Evolutionary conservation across 257 asterid genomes (phyloP).

Genomic region (Sherardia arvensis): DNA sequence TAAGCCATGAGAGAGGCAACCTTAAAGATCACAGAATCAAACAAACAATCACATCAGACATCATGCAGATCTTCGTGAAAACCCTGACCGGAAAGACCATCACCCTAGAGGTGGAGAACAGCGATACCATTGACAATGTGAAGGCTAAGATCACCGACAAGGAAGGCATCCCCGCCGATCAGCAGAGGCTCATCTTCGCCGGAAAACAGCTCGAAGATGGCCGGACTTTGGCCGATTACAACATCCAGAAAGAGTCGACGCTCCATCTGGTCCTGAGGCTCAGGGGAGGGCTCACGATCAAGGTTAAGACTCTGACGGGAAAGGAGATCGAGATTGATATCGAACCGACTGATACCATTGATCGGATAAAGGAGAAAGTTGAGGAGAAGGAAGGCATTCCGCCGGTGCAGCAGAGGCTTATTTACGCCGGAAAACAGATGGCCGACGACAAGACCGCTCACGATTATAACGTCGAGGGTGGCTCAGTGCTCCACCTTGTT

Average conservation of each 20-base stretch:
- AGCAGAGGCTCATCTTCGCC: slow-evolving; percentile 17
- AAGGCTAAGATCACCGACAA: slow-evolving; percentile 13
- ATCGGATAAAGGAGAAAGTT: slow-evolving; percentile 58
- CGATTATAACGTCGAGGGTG: slow-evolving; percentile 83
- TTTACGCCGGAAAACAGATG: slow-evolving; percentile 81
- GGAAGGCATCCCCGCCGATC: slow-evolving; percentile 17
- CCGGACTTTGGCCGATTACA: slow-evolving; percentile 14
- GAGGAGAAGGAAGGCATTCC: slow-evolving; percentile 74
- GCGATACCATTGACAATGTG: slow-evolving; percentile 15
- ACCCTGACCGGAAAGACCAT: slow-evolving; percentile 13
- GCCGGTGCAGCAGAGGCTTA: slow-evolving; percentile 65
- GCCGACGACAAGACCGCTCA: slow-evolving; percentile 84
- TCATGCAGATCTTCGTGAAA: slow-evolving; percentile 15
- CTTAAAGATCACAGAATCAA: background rate
- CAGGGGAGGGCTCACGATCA: slow-evolving; percentile 64
- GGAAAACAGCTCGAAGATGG: slow-evolving; percentile 18
- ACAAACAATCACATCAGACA: background rate
- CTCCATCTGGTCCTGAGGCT: slow-evolving; percentile 57
- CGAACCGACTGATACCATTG: slow-evolving; percentile 53
- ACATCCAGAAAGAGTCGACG: slow-evolving; percentile 39
- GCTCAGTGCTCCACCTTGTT: slow-evolving; percentile 77
- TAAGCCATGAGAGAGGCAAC: background rate
- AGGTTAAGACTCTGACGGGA: slow-evolving; percentile 62
- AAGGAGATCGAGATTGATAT: slow-evolving; percentile 65
- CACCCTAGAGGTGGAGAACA: slow-evolving; percentile 12